Conservation (phyloP, 2,329 filamentous ascomycete species). For the Pseudonectria buxi region DNA sequence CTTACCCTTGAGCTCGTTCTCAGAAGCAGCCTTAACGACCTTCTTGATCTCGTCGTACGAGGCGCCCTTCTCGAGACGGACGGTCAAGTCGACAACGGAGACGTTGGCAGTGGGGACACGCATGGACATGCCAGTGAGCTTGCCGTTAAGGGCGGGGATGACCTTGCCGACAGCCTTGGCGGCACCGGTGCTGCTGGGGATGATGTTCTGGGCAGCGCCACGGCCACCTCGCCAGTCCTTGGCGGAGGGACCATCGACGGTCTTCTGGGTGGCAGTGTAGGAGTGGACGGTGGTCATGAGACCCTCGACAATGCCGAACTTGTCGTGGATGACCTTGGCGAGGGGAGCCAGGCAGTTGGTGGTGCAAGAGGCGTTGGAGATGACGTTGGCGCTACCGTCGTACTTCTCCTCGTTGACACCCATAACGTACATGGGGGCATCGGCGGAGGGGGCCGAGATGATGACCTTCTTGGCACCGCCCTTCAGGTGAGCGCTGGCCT, state of each 20-base stretch:
- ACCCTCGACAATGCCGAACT: conserved; percentile 95
- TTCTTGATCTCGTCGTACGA: conserved; percentile 89
- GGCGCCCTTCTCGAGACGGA: conserved; percentile 85
- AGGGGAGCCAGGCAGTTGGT: conserved; percentile 99
- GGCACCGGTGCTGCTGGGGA: conserved; percentile 96
- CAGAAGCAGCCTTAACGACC: conserved; percentile 78
- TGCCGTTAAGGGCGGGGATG: conserved; percentile 95
- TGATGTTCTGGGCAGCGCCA: conserved; percentile 99
- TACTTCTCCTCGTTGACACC: conserved; percentile 96
- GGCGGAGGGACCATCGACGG: conserved; percentile 90
- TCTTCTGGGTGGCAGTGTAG: conserved; percentile 99
- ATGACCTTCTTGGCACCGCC: conserved; percentile 97
- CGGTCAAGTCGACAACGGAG: conserved; percentile 96
- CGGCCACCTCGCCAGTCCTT: conserved; percentile 99
- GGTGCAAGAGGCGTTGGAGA: conserved; percentile 99
- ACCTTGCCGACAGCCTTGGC: conserved; percentile 99
- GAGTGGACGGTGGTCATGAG: conserved; percentile 99
- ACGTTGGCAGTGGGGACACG: conserved; percentile 98
- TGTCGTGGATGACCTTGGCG: conserved; percentile 98
- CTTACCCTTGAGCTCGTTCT: conserved; percentile 79
- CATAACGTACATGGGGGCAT: conserved; percentile 99
- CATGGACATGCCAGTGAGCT: conserved; percentile 99
- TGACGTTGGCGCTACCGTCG: conserved; percentile 82
- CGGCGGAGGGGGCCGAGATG: conserved; percentile 85
- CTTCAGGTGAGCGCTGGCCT: conserved; percentile 89